These are phyloP conservation scores for Beauveria varroae DNA, from an alignment of 2,329 filamentous ascomycete genomes.

Conservation along the genomic window DNA sequence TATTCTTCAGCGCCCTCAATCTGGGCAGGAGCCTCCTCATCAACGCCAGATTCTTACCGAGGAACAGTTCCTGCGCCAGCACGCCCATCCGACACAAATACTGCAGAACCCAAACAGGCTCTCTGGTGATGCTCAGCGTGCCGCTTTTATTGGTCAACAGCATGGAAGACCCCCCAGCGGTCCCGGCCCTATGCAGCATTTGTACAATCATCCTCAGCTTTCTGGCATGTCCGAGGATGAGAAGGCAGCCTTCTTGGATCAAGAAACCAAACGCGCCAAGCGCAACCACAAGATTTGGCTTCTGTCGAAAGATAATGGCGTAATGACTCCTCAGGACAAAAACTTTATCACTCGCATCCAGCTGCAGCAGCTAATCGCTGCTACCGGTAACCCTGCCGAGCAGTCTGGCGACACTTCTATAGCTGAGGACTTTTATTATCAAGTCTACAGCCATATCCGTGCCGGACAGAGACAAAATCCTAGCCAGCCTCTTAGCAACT, in stretches of 20 bases:
- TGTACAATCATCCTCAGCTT: slow-evolving; percentile 36
- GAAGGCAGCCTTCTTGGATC: slow-evolving; percentile 72
- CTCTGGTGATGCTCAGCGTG: slow-evolving; percentile 37
- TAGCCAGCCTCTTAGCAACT: slow-evolving; percentile 87
- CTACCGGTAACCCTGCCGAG: slow-evolving; percentile 80
- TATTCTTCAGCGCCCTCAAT: slow-evolving; percentile 48
- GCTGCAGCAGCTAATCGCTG: slow-evolving; percentile 88
- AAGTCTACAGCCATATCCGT: slow-evolving; percentile 91
- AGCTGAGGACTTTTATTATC: slow-evolving; percentile 95
- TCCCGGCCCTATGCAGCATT: slow-evolving; percentile 25
- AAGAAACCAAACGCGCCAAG: slow-evolving; percentile 92
- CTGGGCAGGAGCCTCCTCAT: slow-evolving; percentile 31
- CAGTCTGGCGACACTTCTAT: slow-evolving; percentile 72
- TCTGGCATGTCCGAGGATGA: slow-evolving; percentile 76
- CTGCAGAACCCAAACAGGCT: slow-evolving; percentile 70
- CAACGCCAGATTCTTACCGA: slow-evolving; percentile 19
- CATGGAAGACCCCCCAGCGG: slow-evolving; percentile 45
- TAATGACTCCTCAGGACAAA: slow-evolving; percentile 99
- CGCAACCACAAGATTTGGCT: slow-evolving; percentile 97
- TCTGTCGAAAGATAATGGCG: slow-evolving; percentile 84
- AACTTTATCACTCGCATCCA: slow-evolving; percentile 99
- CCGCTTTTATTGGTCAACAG: slow-evolving; percentile 29
- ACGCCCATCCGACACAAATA: slow-evolving; percentile 62
- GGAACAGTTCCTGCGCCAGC: slow-evolving; percentile 28
- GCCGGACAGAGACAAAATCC: slow-evolving; percentile 85